Base-by-base conservation (phyloP, 495 filamentous ascomycete species). In the Letharia lupina region DNA sequence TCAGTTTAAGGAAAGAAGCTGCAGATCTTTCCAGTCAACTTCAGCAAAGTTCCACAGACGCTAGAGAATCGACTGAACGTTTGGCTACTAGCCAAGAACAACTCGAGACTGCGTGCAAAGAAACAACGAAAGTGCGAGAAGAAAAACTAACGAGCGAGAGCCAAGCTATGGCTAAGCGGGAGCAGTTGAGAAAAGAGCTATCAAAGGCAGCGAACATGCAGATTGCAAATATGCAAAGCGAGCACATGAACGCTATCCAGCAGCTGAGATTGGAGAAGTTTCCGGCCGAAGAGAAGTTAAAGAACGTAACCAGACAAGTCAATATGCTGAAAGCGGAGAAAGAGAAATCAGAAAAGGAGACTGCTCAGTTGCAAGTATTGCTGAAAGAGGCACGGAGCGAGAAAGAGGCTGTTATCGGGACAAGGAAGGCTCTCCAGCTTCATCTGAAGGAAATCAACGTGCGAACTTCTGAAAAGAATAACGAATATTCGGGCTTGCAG, bases 81-180 rank as follows among this genome's bases (percentile, higher is more conserved):
- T 33, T 66, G 7, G 37, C 37, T 12, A 42, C 39, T 28, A 31
- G 45, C 33, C 64, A 66, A 37, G 11, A 31, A 28, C 59, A 66
- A 18, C 57, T 69, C 31, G 63, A 66, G 44, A 41, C 56, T 6
- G 37, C 48, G 9, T 45, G 31, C 48, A 23, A 40, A 11, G 50
- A 50, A 20, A 47, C 40, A 48, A 23, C 64, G 6, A 45, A n/a
- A 31, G 2, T 65, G 37, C 42, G 45, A 42, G 23, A 59, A 15
- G 63, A 66, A n/a, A 66, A 66, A 37, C 37, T 33, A 2, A 35
- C 45, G 18, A 62, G 15, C 58, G 58, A 66, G 60, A 62, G 44
- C 42, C 41, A 56, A 37, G 64, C 44, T 3, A 33, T 41, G 20
- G 8, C 40, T 62, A 16, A 66, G 31, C 2, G 23, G 28, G 58